Evolutionary conservation across 306 rosid species (phyloP).

Genomic region (Leucaena leucocephala): DNA sequence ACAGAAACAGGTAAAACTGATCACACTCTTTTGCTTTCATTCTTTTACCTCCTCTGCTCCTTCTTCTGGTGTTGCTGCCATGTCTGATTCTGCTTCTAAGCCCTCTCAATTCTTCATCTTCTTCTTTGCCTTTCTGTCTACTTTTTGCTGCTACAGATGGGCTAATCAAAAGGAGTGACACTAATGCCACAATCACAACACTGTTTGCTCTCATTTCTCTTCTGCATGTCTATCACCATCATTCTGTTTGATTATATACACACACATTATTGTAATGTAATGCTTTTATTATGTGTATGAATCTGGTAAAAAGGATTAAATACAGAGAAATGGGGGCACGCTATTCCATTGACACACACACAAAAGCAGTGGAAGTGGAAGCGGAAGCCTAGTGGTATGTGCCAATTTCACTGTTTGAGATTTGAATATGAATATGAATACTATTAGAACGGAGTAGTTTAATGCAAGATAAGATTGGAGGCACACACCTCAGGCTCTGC

Average conservation of each 20-base stretch:
- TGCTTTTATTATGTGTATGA: not conserved
- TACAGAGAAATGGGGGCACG: constrained; percentile 18
- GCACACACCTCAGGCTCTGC: not conserved
- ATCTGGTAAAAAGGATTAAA: constrained; percentile 34
- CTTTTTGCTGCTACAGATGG: constrained; percentile 45
- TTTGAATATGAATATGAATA: constrained; percentile 4
- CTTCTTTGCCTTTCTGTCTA: constrained; percentile 31
- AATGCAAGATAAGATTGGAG: not conserved
- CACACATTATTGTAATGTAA: not conserved
- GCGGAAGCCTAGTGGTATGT: constrained; percentile 47
- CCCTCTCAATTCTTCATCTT: constrained; percentile 39
- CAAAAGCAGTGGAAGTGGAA: not conserved
- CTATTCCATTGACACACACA: not conserved
- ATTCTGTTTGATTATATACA: not conserved
- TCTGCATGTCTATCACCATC: not conserved
- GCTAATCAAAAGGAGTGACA: constrained; percentile 51
- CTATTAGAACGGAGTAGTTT: not conserved
- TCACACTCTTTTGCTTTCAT: constrained; percentile 51
- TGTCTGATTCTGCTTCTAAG: not conserved
- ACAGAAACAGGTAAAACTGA: constrained; percentile 59
- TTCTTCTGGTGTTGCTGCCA: constrained; percentile 4
- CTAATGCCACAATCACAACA: constrained; percentile 19
- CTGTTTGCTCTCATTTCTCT: constrained; percentile 55
- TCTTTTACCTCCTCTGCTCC: constrained; percentile 26
- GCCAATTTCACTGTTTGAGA: constrained; percentile 39